These are phyloP conservation scores for Magnaporthiopsis rhizophila DNA, from an alignment of 2,329 filamentous ascomycete species.

Conservation along the genomic window DNA sequence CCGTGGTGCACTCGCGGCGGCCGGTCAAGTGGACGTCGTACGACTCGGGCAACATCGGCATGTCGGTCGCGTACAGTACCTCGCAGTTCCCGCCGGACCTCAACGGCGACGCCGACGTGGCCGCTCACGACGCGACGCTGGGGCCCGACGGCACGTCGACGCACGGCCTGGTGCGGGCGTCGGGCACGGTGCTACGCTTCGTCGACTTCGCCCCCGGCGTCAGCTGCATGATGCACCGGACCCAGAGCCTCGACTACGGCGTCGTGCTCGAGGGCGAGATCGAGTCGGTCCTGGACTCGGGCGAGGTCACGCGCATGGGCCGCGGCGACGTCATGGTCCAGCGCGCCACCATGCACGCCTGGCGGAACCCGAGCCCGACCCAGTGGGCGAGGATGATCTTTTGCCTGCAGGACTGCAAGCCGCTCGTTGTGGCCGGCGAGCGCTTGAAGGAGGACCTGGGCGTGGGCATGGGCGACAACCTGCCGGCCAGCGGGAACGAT, in stretches of 20 bases:
- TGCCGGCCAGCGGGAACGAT: slow-evolving; percentile 13
- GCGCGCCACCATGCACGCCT: slow-evolving; percentile 44
- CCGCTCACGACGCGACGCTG: slow-evolving; percentile 12
- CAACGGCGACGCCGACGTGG: slow-evolving; percentile 14
- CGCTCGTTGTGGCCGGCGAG: slow-evolving; percentile 13
- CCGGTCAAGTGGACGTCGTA: slow-evolving; percentile 11
- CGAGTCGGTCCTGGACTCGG: slow-evolving; percentile 13
- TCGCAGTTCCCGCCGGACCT: slow-evolving; percentile 13
- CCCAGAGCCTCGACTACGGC: slow-evolving; percentile 17
- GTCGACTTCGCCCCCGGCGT: slow-evolving; percentile 23
- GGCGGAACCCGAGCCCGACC: slow-evolving; percentile 38
- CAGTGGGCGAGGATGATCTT: slow-evolving; percentile 39
- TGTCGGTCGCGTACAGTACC: slow-evolving; percentile 16
- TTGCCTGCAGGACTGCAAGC: slow-evolving; percentile 29
- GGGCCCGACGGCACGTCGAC: slow-evolving; percentile 8
- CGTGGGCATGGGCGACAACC: slow-evolving; percentile 5
- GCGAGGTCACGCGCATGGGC: slow-evolving; percentile 12
- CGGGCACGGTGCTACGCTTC: slow-evolving; percentile 17
- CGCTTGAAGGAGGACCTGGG: slow-evolving; percentile 13
- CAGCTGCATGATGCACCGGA: slow-evolving; percentile 23
- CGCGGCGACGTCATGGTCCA: slow-evolving; percentile 28
- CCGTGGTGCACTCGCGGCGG: slow-evolving; percentile 13
- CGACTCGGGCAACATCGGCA: slow-evolving; percentile 12
- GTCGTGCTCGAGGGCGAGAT: slow-evolving; percentile 15
- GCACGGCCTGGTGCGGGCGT: slow-evolving; percentile 13